A percentile compares a stretch with the other conserved stretches of the same genome.
Evolutionary conservation across 2,329 filamentous ascomycete species (phyloP).

Genomic region (Fusarium graminum): DNA sequence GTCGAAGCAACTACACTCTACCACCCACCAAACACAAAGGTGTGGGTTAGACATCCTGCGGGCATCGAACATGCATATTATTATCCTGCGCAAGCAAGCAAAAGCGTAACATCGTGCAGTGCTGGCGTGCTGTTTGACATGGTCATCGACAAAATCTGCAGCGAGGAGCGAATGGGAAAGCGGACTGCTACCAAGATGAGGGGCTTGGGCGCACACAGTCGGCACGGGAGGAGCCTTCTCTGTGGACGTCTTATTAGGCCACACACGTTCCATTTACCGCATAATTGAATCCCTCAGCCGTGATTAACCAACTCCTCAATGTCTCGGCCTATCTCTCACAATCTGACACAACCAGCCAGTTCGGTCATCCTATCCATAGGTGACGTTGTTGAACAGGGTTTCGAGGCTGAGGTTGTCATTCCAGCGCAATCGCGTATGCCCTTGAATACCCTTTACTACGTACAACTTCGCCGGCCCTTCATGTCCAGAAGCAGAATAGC

Average conservation of each 20-base stretch:
- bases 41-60: slow-evolving; percentile 23
- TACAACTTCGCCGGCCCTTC: not conserved
- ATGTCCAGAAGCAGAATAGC: slow-evolving; percentile 34
- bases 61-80: slow-evolving; percentile 21
- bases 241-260: slow-evolving; percentile 43
- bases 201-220: slow-evolving; percentile 46
- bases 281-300: slow-evolving; percentile 20
- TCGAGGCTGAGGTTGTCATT: slow-evolving; percentile 9
- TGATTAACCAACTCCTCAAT: slow-evolving; percentile 19
- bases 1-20: slow-evolving; percentile 7
- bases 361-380: slow-evolving; percentile 24
- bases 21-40: slow-evolving; percentile 22
- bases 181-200: slow-evolving; percentile 12
- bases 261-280: slow-evolving; percentile 37
- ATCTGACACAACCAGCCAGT: slow-evolving; percentile 29
- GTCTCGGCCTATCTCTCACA: slow-evolving; percentile 21
- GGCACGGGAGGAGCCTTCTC: slow-evolving; percentile 55
- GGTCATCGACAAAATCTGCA: slow-evolving; percentile 22
- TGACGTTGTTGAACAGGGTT: slow-evolving; percentile 6
- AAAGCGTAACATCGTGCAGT: slow-evolving; percentile 45
- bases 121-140: slow-evolving; percentile 30
- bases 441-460: slow-evolving; percentile 11
- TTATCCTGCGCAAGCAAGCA: slow-evolving; percentile 30
- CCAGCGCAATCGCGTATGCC: slow-evolving; percentile 10
- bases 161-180: slow-evolving; percentile 27